Percentiles rank a stretch among this genome's conserved stretches.
These are phyloP conservation scores for Diaporthe sp. DNA, from an alignment of 2,329 filamentous ascomycete genomes.

Conservation along the genomic window DNA sequence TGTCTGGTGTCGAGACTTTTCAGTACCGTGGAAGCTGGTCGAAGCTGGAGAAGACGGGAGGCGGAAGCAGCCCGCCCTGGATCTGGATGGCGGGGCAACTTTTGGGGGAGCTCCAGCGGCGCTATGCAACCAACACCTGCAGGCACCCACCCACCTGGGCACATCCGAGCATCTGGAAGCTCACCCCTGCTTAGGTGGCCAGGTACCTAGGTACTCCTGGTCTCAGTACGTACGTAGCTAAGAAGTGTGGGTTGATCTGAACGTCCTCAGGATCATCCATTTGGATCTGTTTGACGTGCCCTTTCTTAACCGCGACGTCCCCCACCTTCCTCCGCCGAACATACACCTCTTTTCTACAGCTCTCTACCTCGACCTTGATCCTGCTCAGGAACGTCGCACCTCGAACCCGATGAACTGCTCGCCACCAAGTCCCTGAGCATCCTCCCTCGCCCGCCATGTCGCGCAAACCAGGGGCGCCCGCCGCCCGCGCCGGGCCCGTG, in stretches of 20 bases:
- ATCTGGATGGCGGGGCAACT: constrained; percentile 44
- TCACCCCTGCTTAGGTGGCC: constrained; percentile 12
- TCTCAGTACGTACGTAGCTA: background rate
- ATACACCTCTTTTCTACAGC: background rate
- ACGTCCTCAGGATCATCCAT: background rate
- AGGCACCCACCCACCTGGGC: constrained; percentile 7
- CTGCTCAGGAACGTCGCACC: background rate
- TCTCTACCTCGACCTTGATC: background rate
- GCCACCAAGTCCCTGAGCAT: background rate
- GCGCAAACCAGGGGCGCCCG: constrained; percentile 49
- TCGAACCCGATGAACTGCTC: constrained; percentile 1
- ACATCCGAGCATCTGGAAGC: background rate
- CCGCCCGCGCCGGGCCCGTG: constrained; percentile 41
- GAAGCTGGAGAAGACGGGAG: constrained; percentile 42
- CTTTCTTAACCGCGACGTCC: background rate
- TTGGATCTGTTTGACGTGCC: background rate
- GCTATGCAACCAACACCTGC: constrained; percentile 3
- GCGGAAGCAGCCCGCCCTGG: constrained; percentile 12
- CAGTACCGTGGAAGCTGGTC: constrained; percentile 41
- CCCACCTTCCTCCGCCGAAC: background rate
- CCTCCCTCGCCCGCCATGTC: constrained; percentile 51
- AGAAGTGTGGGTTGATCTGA: background rate
- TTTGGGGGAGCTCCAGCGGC: constrained; percentile 23
- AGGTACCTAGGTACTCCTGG: background rate
- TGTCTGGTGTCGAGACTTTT: constrained; percentile 12